phyloP scores from a whole-genome alignment of 2,329 filamentous ascomycete species.

The Penicillium crustosum region DNA sequence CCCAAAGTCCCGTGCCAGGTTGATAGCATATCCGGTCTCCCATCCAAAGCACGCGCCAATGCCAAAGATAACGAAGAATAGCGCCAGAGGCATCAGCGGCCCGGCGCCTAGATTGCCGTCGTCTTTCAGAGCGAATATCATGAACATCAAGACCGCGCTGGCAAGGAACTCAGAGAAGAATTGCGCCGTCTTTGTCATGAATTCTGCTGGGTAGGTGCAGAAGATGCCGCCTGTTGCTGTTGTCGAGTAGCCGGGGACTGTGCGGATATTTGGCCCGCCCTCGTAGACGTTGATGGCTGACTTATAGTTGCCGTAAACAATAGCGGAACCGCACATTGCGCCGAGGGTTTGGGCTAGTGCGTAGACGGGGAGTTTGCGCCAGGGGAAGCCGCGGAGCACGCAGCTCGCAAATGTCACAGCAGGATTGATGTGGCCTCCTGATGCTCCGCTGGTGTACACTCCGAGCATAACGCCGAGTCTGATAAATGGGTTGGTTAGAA shows the following conservation, averaged over 20 bases:
- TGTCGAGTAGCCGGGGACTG: constrained; percentile 55
- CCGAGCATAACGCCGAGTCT: constrained; percentile 68
- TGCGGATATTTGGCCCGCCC: constrained; percentile 58
- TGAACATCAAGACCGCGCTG: constrained; percentile 66
- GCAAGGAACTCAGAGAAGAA: constrained; percentile 73
- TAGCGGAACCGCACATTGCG: constrained; percentile 61
- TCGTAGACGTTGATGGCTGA: constrained; percentile 65
- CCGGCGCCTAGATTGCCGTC: constrained; percentile 53
- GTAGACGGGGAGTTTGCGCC: constrained; percentile 70
- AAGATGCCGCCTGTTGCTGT: constrained; percentile 70
- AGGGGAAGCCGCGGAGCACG: constrained; percentile 66
- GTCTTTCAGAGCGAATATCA: constrained; percentile 66
- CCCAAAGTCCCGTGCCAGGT: constrained; percentile 70
- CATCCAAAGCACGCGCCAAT: constrained; percentile 72
- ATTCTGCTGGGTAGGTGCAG: constrained; percentile 64
- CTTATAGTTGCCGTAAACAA: constrained; percentile 64
- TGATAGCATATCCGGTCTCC: constrained; percentile 76
- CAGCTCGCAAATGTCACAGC: constrained; percentile 71
- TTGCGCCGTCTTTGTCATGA: constrained; percentile 65
- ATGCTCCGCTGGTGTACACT: constrained; percentile 60
- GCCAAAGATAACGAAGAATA: constrained; percentile 73
- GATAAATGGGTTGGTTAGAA: constrained; percentile 15
- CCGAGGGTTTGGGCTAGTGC: constrained; percentile 65
- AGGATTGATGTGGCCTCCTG: constrained; percentile 67
- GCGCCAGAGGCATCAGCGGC: constrained; percentile 57